Evolutionary conservation across 495 filamentous ascomycete genomes (phyloP).

Genomic region (Jackrogersella minutella): DNA sequence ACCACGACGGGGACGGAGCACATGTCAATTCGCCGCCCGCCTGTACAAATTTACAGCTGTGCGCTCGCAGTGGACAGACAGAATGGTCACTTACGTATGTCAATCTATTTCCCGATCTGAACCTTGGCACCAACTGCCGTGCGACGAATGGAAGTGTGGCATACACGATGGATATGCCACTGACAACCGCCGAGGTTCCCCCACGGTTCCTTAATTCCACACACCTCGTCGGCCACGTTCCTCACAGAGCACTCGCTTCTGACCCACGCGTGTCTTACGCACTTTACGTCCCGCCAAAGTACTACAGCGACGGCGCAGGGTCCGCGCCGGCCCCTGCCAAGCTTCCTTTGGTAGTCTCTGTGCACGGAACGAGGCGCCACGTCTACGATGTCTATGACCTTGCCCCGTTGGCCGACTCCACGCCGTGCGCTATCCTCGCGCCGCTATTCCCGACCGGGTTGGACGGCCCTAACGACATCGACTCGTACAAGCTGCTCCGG

Average conservation of each 20-base stretch:
- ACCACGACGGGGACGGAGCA: conserved; percentile 8
- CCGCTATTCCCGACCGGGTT: conserved; percentile 41
- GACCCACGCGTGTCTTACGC: conserved; percentile 42
- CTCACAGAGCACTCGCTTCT: conserved; percentile 26
- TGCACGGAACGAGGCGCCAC: conserved; percentile 40
- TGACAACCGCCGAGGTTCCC: conserved; percentile 33
- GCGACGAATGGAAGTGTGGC: not conserved
- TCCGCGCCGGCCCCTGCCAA: conserved; percentile 10
- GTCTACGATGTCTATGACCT: conserved; percentile 28
- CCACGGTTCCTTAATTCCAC: conserved; percentile 30
- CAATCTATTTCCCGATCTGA: conserved; percentile 31
- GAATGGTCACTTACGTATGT: conserved; percentile 10
- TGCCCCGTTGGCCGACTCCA: conserved; percentile 33
- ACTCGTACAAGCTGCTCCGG: conserved; percentile 37
- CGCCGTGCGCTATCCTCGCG: conserved; percentile 32
- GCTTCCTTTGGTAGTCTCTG: conserved; percentile 38
- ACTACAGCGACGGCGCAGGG: conserved; percentile 26
- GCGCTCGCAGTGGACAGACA: conserved; percentile 9
- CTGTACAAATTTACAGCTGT: conserved; percentile 22
- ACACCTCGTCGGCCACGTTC: conserved; percentile 35
- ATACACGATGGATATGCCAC: conserved; percentile 25
- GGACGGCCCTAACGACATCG: conserved; percentile 37
- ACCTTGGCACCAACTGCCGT: conserved; percentile 29
- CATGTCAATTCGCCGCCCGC: conserved; percentile 21
- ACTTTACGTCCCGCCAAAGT: conserved; percentile 35